Base-by-base conservation (phyloP, 2,329 filamentous ascomycete species). In the Fusarium transvaalense region DNA sequence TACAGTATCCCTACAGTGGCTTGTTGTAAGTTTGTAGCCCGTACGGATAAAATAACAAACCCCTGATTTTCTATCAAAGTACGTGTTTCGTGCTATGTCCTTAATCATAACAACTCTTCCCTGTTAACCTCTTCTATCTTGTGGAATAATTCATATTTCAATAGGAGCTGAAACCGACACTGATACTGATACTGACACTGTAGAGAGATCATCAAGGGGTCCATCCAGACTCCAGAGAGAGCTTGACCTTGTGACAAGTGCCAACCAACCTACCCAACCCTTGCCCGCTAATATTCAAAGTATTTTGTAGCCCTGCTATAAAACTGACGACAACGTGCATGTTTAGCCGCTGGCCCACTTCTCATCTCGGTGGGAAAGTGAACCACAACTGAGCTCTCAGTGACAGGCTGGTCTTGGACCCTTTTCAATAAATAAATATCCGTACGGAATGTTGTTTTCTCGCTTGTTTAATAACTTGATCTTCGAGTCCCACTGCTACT, bases 261-360 rank as follows among this genome's bases (percentile, higher is more conserved):
- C 19, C 23, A 14, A 17, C n/a, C n/a, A n/a, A n/a, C n/a, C n/a
- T n/a, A n/a, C n/a, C n/a, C n/a, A n/a, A n/a, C 65, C 43, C 34
- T 39, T 39, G 60, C 15, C 46, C 61, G 34, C 63, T 64, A 67
- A 67, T 48, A 64, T 45, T 60, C 29, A 35, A 38, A 46, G 29
- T 61, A 29, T 3, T n/a, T n/a, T n/a, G 10, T 29, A 9, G 59
- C 45, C 47, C 29, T 21, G 48, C 23, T 48, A 35, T 48, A 35
- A 6, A 48, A 52, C 64, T 68, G 64, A 68, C 52, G 61, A 69
- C 66, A 68, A 19, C 56, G 47, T 68, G 66, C 66, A 53, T 66
- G 53, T 35, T 59, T 61, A 60, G 48, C 34, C 45, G 61, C 46
- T 56, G 56, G 56, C 41, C 65, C 53, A 64, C 64, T 54, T 43